Evolutionary conservation across 1,284 basidiomycete genomes (phyloP).

Genomic region (Tranzscheliella williamsii): DNA sequence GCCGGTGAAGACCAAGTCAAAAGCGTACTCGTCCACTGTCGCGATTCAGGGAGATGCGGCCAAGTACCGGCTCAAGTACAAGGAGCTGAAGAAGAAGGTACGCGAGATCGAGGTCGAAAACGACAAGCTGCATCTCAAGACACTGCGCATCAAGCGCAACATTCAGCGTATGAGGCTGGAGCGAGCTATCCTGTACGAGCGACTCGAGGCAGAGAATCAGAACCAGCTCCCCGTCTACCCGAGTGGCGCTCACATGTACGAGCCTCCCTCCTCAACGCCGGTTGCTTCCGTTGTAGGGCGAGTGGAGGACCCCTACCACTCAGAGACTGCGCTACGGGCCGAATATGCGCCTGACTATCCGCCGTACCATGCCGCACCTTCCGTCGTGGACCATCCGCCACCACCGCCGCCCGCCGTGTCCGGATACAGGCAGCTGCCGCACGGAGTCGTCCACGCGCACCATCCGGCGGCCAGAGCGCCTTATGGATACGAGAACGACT

Average conservation of each 20-base stretch:
- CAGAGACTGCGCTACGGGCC: no score
- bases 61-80: conserved; percentile 87
- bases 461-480: not conserved
- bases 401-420: no score
- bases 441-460: no score
- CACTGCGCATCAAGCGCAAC: conserved; percentile 77
- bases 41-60: conserved; percentile 69
- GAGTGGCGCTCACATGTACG: no score
- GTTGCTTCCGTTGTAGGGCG: no score
- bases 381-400: no score
- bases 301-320: no score
- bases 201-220: conserved; percentile 43
- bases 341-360: no score
- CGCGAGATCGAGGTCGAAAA: conserved; percentile 87
- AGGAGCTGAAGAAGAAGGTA: conserved; percentile 84
- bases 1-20: conserved; percentile 54
- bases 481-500: not conserved
- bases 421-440: no score
- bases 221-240: not conserved
- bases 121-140: conserved; percentile 80
- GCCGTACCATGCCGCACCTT: not conserved
- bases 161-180: conserved; percentile 87
- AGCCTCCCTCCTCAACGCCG: no score
- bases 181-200: conserved; percentile 67
- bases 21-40: conserved; percentile 56